Percentiles rank a stretch among this genome's conserved stretches.
Evolutionary conservation across 805 yeast genomes (phyloP).

Genomic region (Barnettozyma wickerhamii): DNA sequence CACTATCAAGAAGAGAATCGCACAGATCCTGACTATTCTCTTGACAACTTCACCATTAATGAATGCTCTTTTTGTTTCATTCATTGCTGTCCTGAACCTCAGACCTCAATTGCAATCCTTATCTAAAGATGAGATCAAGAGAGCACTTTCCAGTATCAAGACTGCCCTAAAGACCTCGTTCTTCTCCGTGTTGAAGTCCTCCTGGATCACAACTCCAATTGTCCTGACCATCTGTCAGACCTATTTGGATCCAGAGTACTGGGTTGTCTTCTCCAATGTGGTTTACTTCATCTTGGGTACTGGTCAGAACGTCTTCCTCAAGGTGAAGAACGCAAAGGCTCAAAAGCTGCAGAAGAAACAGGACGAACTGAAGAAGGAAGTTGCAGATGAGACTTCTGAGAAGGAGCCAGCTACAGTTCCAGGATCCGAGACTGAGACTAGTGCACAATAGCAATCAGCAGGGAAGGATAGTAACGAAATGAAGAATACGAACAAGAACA

Average conservation of each 20-base stretch:
- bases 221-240: constrained; percentile 54
- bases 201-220: constrained; percentile 50
- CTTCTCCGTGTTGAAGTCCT: constrained; percentile 42
- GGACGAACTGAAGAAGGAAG: constrained; percentile 19
- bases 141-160: constrained; percentile 19
- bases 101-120: constrained; percentile 17
- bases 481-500: not conserved
- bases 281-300: constrained; percentile 60
- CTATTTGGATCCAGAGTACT: constrained; percentile 50
- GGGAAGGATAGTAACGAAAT: constrained; percentile 3
- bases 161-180: constrained; percentile 37
- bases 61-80: constrained; percentile 43
- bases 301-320: constrained; percentile 53
- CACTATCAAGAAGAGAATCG: constrained; percentile 34
- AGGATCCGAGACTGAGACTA: constrained; percentile 9
- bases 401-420: constrained; percentile 10
- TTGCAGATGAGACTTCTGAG: constrained; percentile 9
- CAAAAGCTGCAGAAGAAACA: constrained; percentile 18
- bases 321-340: constrained; percentile 29
- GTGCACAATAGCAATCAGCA: constrained; percentile 6
- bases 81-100: constrained; percentile 47
- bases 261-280: constrained; percentile 61
- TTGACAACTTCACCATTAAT: constrained; percentile 52
- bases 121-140: constrained; percentile 12
- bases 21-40: constrained; percentile 49